These are phyloP conservation scores for Starmera dryadoides DNA, from an alignment of 805 yeast species.

Conservation along the genomic window DNA sequence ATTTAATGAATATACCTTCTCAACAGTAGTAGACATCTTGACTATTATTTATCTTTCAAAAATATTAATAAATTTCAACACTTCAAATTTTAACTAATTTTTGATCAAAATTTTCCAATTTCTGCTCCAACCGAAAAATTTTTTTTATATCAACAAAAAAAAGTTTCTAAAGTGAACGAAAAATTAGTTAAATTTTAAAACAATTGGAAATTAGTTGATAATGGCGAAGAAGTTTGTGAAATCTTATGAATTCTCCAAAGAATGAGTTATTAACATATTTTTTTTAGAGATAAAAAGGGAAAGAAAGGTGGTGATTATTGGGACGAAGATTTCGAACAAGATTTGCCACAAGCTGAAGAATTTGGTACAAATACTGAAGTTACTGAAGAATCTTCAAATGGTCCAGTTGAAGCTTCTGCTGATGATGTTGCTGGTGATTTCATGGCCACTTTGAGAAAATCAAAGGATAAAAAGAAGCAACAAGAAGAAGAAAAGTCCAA, in stretches of 20 bases:
- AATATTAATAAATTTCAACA: no score
- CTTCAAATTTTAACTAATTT: neutral
- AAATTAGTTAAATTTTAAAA: neutral
- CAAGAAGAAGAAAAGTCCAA: conserved; percentile 53
- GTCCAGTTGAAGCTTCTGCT: conserved; percentile 23
- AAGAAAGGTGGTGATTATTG: conserved; percentile 67
- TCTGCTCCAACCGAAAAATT: conserved; percentile 1
- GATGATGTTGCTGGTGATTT: conserved; percentile 58
- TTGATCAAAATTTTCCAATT: neutral
- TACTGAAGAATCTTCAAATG: conserved; percentile 18
- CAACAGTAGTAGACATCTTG: conserved; percentile 59
- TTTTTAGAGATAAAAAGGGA: conserved; percentile 48
- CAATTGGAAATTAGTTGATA: neutral
- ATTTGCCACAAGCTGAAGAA: conserved; percentile 46
- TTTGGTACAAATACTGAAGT: conserved; percentile 27
- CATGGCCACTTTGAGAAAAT: conserved; percentile 73
- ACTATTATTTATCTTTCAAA: neutral
- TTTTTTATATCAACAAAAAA: neutral
- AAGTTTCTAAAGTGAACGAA: neutral
- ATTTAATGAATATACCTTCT: conserved; percentile 26
- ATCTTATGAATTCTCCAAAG: no score
- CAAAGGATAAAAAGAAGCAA: conserved; percentile 69
- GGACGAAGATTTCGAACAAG: conserved; percentile 67
- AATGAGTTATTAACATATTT: neutral
- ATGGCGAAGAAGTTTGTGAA: conserved; percentile 2